Conservation (phyloP, 208 protist genomes). For the Leishmania braziliensis region DNA sequence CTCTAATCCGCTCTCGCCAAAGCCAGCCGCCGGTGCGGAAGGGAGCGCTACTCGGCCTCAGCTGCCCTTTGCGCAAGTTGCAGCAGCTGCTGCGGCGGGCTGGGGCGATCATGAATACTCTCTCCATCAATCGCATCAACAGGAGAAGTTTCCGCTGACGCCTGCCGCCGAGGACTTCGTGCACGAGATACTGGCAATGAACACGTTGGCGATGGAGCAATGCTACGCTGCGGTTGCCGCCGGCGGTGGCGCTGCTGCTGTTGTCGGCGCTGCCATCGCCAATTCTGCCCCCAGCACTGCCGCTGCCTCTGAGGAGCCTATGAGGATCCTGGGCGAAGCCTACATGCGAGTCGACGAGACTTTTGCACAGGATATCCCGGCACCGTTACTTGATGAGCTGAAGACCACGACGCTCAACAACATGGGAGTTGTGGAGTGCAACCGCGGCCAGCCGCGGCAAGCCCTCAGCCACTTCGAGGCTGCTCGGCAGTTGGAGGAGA, state of each 20-base stretch:
- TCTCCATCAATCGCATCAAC: not conserved
- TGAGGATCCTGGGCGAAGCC: constrained; percentile 52
- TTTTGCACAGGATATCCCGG: constrained; percentile 24
- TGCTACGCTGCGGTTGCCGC: constrained; percentile 42
- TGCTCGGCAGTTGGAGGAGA: constrained; percentile 79
- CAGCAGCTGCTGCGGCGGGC: not conserved
- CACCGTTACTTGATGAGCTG: constrained; percentile 64
- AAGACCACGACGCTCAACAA: constrained; percentile 86
- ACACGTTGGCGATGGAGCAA: constrained; percentile 83
- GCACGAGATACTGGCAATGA: constrained; percentile 80
- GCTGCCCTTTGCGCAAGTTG: not conserved
- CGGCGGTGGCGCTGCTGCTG: not conserved
- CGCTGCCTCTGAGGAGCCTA: constrained; percentile 48
- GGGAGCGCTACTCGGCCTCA: not conserved
- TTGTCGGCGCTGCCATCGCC: not conserved
- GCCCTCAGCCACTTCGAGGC: constrained; percentile 87
- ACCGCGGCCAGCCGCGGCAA: constrained; percentile 78
- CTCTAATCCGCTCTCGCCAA: constrained; percentile 8
- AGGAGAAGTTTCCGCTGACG: constrained; percentile 18
- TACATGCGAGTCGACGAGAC: constrained; percentile 51
- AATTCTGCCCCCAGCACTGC: not conserved
- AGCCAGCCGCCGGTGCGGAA: not conserved
- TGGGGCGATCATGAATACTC: not conserved
- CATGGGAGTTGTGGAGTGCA: constrained; percentile 86
- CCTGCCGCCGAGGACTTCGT: constrained; percentile 57